Conservation (phyloP, 257 asterid genomes). For the Jasminum sambac region DNA sequence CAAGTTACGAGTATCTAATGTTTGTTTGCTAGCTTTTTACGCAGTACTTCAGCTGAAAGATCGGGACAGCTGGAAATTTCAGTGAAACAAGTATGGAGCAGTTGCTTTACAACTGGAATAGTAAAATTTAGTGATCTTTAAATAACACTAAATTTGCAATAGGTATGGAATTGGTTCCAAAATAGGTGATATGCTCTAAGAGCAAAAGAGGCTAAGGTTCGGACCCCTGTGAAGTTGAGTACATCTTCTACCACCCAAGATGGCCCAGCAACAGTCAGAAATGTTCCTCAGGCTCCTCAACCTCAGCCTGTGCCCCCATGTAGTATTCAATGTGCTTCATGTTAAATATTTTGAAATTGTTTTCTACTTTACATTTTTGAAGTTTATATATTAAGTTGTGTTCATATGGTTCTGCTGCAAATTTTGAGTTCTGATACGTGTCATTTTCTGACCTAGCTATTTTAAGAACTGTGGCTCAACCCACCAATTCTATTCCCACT, state of each 20-base stretch:
- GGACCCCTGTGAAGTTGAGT: constrained; percentile 53
- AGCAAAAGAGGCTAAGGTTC: constrained; percentile 58
- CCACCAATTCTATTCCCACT: constrained; percentile 51
- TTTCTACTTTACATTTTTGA: background rate
- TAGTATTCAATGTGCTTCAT: constrained; percentile 21
- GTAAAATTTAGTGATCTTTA: background rate
- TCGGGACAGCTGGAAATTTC: constrained; percentile 70
- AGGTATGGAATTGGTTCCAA: constrained; percentile 87
- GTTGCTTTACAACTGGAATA: constrained; percentile 12
- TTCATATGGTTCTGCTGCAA: constrained; percentile 1
- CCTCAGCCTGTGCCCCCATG: constrained; percentile 41
- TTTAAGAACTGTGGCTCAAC: constrained; percentile 47
- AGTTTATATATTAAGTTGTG: background rate
- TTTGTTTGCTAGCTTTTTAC: constrained; percentile 25
- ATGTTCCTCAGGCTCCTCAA: constrained; percentile 48
- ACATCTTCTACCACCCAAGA: constrained; percentile 43
- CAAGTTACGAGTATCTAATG: constrained; percentile 13
- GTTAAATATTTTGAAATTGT: background rate
- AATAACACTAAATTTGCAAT: constrained; percentile 17
- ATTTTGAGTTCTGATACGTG: constrained; percentile 2
- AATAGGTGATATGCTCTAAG: constrained; percentile 81
- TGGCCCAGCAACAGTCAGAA: constrained; percentile 50
- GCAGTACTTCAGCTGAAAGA: constrained; percentile 75
- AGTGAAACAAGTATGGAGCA: constrained; percentile 64
- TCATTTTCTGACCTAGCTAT: constrained; percentile 38